Conservation (phyloP, 331 rosid genomes). For the Acacia pycnantha region DNA sequence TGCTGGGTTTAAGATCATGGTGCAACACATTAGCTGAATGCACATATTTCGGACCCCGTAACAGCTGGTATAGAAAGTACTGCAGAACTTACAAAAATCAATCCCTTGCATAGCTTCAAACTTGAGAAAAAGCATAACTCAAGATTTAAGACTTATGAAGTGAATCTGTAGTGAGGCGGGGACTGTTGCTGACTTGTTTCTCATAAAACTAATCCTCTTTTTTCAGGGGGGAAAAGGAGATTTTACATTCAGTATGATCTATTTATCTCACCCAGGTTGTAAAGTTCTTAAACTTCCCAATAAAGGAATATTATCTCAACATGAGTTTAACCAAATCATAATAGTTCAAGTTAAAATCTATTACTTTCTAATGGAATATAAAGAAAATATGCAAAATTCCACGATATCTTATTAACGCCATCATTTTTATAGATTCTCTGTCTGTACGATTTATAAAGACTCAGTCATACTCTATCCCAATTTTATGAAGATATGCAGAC, state of each 20-base stretch:
- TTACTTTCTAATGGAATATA: not conserved
- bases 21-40: constrained; percentile 92
- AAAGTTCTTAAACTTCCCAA: not conserved
- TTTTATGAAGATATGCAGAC: constrained; percentile 3
- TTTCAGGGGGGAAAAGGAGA: not conserved
- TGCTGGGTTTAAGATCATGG: constrained; percentile 98
- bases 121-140: constrained; percentile 21
- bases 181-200: not conserved
- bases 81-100: constrained; percentile 47
- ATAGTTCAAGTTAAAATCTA: not conserved
- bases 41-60: constrained; percentile 91
- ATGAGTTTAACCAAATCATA: not conserved
- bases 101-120: constrained; percentile 17
- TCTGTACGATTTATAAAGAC: not conserved
- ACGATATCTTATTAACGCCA: not conserved
- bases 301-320: not conserved
- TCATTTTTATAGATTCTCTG: not conserved
- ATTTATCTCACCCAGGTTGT: not conserved
- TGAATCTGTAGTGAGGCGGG: not conserved
- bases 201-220: not conserved
- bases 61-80: constrained; percentile 89
- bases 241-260: not conserved
- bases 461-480: not conserved
- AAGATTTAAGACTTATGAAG: not conserved
- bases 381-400: not conserved